phyloP scores from a whole-genome alignment of 2,329 filamentous ascomycete species.

The Pezicula carpinea region DNA sequence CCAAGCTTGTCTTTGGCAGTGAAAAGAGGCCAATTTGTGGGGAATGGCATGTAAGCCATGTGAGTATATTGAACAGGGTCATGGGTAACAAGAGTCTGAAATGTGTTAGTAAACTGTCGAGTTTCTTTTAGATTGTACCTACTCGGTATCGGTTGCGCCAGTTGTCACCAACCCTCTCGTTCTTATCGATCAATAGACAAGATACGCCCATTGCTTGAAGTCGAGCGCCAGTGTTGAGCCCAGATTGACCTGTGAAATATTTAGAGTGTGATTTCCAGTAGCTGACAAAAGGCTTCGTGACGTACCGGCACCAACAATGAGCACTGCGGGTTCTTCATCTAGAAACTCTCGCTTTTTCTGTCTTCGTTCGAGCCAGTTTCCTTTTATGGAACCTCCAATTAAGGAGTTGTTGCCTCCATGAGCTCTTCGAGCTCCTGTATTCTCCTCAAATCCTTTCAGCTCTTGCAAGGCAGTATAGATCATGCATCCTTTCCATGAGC shows the following conservation, averaged over 20 bases:
- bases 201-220: conserved; percentile 54
- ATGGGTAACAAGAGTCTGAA: conserved; percentile 56
- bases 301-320: conserved; percentile 49
- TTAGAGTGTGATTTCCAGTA: neutral
- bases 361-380: conserved; percentile 56
- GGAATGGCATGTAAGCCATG: conserved; percentile 62
- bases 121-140: neutral
- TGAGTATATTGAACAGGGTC: conserved; percentile 57
- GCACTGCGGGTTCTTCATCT: conserved; percentile 48
- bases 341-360: conserved; percentile 35
- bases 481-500: conserved; percentile 56
- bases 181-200: conserved; percentile 53
- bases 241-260: conserved; percentile 45
- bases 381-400: conserved; percentile 24
- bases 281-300: neutral
- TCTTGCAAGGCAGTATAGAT: conserved; percentile 54
- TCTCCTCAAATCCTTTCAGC: conserved; percentile 49
- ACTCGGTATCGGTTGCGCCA: conserved; percentile 56
- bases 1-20: conserved; percentile 69
- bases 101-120: neutral
- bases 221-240: conserved; percentile 52
- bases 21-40: conserved; percentile 62
- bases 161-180: conserved; percentile 56
- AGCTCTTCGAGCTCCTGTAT: conserved; percentile 31
- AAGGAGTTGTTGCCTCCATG: conserved; percentile 39